Conservation (phyloP, 208 protist genomes). For the Leishmania turanica region DNA sequence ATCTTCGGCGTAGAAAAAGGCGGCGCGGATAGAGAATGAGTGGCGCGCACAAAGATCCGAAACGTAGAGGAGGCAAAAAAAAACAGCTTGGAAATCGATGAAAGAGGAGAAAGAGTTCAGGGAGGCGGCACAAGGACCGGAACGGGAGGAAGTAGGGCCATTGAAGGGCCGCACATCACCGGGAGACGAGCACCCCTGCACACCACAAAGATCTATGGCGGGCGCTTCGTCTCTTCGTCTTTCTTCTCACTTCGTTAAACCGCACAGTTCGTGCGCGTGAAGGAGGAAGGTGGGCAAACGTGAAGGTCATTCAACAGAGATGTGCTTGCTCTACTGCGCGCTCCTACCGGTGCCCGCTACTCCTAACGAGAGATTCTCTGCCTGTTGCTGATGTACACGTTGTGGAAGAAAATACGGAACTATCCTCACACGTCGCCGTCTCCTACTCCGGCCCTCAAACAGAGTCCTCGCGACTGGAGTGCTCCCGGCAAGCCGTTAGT, state of each 20-base stretch:
- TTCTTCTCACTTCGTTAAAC: not conserved
- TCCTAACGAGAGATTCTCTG: not conserved
- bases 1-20: not conserved
- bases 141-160: not conserved
- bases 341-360: not conserved
- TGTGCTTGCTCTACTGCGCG: not conserved
- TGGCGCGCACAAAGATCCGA: not conserved
- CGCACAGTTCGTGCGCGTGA: not conserved
- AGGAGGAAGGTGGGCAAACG: not conserved
- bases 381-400: not conserved
- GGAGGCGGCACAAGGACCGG: too few relatives aligned
- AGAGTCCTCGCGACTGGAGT: not conserved
- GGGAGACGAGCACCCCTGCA: not conserved
- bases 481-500: conserved; percentile 11
- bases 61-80: not conserved
- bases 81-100: too few relatives aligned
- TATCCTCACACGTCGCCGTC: not conserved
- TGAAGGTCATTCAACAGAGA: not conserved
- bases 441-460: not conserved
- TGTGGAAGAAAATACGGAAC: not conserved
- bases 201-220: not conserved
- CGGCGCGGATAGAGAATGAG: not conserved
- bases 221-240: not conserved
- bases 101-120: not conserved
- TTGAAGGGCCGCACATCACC: not conserved